Evolutionary conservation across 139 green algal species (phyloP).

Genomic region (Eudorina sp.): DNA sequence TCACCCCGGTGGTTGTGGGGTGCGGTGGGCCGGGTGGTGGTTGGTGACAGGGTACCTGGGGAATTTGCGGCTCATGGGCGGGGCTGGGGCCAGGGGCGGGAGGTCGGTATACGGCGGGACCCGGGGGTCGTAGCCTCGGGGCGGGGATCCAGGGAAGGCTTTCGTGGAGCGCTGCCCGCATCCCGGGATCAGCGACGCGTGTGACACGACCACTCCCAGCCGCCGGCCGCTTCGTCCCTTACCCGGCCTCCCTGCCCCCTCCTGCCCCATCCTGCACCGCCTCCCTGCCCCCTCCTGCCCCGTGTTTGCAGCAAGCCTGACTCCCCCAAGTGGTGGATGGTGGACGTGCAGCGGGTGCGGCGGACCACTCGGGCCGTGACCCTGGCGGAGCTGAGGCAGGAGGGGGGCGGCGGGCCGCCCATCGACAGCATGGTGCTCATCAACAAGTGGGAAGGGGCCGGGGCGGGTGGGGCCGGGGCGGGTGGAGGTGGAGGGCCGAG

Average conservation of each 20-base stretch:
- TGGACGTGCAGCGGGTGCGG: slow-evolving; percentile 72
- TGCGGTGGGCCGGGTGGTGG: background rate
- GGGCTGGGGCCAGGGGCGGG: background rate
- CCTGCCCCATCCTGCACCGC: background rate
- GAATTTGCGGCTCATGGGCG: background rate
- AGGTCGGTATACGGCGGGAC: background rate
- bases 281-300: background rate
- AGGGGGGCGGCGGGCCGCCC: background rate
- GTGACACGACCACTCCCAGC: too few relatives aligned
- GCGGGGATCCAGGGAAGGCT: too few relatives aligned
- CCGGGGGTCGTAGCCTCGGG: background rate
- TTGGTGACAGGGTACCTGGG: background rate
- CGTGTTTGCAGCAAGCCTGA: slow-evolving; percentile 50
- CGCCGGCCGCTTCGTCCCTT: too few relatives aligned
- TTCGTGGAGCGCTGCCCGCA: too few relatives aligned
- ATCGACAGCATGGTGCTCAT: slow-evolving; percentile 32
- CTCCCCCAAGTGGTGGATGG: slow-evolving; percentile 73
- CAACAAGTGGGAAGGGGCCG: slow-evolving; percentile 12
- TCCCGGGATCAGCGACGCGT: too few relatives aligned
- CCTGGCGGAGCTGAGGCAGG: slow-evolving; percentile 38
- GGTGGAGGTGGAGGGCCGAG: too few relatives aligned
- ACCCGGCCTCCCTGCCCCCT: too few relatives aligned
- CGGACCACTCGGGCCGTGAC: slow-evolving; percentile 23
- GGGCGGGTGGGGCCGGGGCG: too few relatives aligned
- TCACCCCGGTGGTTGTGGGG: background rate